Base-by-base conservation (phyloP, 805 yeast genomes). In the Candida nonsorbophila region DNA sequence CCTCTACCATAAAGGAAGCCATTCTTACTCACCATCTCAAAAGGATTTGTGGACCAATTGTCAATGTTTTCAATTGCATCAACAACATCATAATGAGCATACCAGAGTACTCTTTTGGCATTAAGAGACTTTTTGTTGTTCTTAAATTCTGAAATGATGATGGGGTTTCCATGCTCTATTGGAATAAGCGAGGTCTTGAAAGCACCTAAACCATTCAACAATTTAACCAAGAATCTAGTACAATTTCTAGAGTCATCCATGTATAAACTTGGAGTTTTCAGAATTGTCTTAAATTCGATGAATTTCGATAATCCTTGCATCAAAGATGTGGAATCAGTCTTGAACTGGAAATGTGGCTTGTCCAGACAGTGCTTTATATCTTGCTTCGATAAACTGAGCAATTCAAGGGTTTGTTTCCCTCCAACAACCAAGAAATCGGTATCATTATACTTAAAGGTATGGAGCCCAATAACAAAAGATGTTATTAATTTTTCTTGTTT, bases 41-140 rank as follows among this genome's bases (percentile, higher is more conserved):
- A 92, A 0, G 97, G 97, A 38, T 81, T 79, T 0, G 92, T 73
- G 6, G 63, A 51, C 97, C 97, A 90, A 17, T 65, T 65, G 5
- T 64, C 67, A n/a, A 40, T 47, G 14, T 63, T 58, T 28, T 68
- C 69, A 19, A 74, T 72, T 0, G 94, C 94, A 34, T 82, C 84
- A 22, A 90, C 86, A 16, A 90, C 96, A 56, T 90, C 98, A 50
- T 92, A 90, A 62, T 90, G 98, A 1, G 95, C 97, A 54, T 90
- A 90, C 82, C 94, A 90, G 27, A 90, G 53, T 4, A 86, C 67
- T 32, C 84, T 62, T 25, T 30, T 40, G 8, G 33, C 27, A 12
- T 27, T 33, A 2, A 23, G 28, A 5, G 16, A 17, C 5, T 16
- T 26, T 4, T 23, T 27, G 7, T 26, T 19, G 9, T 30, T 22